These are phyloP conservation scores for Capsella bursapastoris DNA, from an alignment of 345 rosid species.

Conservation along the genomic window DNA sequence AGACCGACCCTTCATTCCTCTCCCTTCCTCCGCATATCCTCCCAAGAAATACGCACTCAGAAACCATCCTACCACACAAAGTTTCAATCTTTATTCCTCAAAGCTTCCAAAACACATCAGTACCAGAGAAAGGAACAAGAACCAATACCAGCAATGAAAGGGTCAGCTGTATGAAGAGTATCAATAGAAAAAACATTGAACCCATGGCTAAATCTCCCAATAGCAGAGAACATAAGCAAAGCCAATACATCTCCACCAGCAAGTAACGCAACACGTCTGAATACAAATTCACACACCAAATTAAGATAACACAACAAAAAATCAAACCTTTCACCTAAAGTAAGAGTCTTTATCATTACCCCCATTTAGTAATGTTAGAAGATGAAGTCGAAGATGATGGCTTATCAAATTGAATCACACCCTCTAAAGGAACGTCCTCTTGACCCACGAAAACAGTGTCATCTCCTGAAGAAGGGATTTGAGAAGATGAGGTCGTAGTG, in stretches of 20 bases:
- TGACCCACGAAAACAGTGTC: conserved; percentile 65
- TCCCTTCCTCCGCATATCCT: conserved; percentile 80
- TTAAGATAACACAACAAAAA: neutral
- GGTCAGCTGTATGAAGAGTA: conserved; percentile 91
- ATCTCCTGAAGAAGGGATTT: conserved; percentile 41
- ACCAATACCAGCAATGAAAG: conserved; percentile 79
- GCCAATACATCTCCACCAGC: conserved; percentile 94
- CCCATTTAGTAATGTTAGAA: conserved; percentile 69
- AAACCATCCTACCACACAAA: conserved; percentile 73
- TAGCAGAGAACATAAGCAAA: conserved; percentile 73
- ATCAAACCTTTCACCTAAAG: neutral
- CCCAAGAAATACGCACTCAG: conserved; percentile 94
- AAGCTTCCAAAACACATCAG: neutral
- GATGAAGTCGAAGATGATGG: conserved; percentile 50
- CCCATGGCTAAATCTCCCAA: conserved; percentile 93
- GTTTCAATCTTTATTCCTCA: neutral
- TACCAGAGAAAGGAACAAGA: neutral
- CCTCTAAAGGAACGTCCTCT: conserved; percentile 78
- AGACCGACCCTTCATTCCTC: conserved; percentile 78
- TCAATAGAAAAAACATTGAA: conserved; percentile 64
- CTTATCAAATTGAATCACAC: conserved; percentile 91
- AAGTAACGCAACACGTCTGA: conserved; percentile 78
- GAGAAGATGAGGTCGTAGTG: conserved; percentile 41
- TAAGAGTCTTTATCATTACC: conserved; percentile 51
- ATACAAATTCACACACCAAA: neutral